These are phyloP conservation scores for Skeletonema marinoi DNA, from an alignment of 108 stramenopile species.

Conservation along the genomic window DNA sequence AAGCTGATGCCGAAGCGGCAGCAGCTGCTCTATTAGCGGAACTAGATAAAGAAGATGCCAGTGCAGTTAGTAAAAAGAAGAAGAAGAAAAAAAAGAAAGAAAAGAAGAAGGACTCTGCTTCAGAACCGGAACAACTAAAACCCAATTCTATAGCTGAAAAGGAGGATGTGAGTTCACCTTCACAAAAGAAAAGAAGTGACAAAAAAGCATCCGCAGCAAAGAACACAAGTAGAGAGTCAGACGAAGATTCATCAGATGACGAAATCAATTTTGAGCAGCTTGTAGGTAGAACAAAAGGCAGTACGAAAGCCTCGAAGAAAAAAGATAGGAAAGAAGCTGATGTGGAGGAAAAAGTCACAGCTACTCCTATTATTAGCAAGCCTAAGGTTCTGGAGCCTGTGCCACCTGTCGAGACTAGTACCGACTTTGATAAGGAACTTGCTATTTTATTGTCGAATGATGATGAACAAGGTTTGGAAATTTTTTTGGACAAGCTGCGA, in stretches of 20 bases:
- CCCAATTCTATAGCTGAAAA: neutral
- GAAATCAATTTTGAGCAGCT: constrained; percentile 53
- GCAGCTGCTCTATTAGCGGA: constrained; percentile 87
- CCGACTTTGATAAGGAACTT: constrained; percentile 47
- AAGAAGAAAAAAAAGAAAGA: constrained; percentile 84
- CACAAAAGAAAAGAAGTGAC: constrained; percentile 20
- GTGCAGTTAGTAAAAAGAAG: constrained; percentile 65
- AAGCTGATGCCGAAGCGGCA: constrained; percentile 88
- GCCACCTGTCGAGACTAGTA: neutral
- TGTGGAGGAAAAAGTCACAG: constrained; percentile 9
- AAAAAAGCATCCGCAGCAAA: constrained; percentile 12
- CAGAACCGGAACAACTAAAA: constrained; percentile 13
- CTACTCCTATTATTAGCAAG: constrained; percentile 2
- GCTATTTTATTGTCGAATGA: constrained; percentile 54
- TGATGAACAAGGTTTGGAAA: constrained; percentile 79
- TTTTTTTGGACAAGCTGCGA: constrained; percentile 67
- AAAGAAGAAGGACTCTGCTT: constrained; percentile 36
- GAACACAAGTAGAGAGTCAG: constrained; percentile 15
- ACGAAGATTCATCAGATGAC: constrained; percentile 53
- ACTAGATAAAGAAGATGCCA: constrained; percentile 84
- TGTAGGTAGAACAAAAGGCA: constrained; percentile 34
- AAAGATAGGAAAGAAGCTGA: constrained; percentile 34
- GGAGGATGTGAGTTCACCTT: constrained; percentile 13
- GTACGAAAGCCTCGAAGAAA: constrained; percentile 35
- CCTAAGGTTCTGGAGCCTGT: neutral